Evolutionary conservation across 2,329 filamentous ascomycete genomes (phyloP), one percentile per base, ranked within the genome.

Genomic region (Arthrobotrys pseudoclavata): DNA sequence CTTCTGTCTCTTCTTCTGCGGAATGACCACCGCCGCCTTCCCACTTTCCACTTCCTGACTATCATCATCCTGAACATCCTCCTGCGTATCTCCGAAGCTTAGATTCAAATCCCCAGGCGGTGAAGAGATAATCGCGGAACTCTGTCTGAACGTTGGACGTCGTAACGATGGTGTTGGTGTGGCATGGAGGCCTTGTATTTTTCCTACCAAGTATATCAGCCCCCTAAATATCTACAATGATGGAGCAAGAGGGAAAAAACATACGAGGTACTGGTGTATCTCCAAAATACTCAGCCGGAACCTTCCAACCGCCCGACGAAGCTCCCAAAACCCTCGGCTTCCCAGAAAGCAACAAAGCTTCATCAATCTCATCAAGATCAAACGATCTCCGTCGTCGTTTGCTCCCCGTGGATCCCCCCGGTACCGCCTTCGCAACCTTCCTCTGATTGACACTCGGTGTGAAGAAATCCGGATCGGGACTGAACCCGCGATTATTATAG

Each of bases 351-450:
- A 71, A 10, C 61, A 77, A 68, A 5, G 60, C 67, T 37, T 77
- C 74, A 63, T 77, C 74, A 24, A 77, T 77, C 67, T 77, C 74
- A 63, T 71, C 74, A 7, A 77, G n/a, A 34, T 77, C 67, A 37
- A 77, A 77, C 45, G 74, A 77, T 31, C 64, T 55, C 29, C 67
- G 18, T 13, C 18, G 2, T 47, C 18, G n/a, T n/a, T n/a, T n/a
- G n/a, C n/a, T n/a, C n/a, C n/a, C n/a, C n/a, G n/a, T n/a, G n/a
- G n/a, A n/a, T n/a, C n/a, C n/a, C n/a, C n/a, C n/a, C n/a, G 31
- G 31, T 34, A 47, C 42, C 5, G 3, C 10, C 18, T 3, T 22
- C 42, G 6, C 6, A 20, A 20, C 22, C 24, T 2, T 22, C 47
- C 26, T 40, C 9, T 20, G 7, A 24, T 2, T 61, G 5, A 22